Evolutionary conservation across 2,329 filamentous ascomycete species (phyloP).

Genomic region (Ophiostoma quercus): DNA sequence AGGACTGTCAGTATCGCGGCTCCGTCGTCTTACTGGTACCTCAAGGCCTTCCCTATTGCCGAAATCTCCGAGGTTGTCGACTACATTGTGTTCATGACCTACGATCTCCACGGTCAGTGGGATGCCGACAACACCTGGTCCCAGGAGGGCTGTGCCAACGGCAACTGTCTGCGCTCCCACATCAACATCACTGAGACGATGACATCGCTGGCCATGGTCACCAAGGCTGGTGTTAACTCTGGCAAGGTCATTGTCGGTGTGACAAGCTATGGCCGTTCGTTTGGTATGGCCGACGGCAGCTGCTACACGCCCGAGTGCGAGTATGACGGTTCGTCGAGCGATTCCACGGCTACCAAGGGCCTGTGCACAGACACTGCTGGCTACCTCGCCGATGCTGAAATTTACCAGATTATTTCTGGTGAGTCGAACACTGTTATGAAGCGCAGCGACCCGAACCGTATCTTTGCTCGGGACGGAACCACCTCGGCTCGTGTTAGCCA

Average conservation of each 20-base stretch:
- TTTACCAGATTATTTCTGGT: background rate
- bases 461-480: background rate
- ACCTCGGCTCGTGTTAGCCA: background rate
- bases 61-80: conserved; percentile 32
- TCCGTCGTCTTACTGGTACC: conserved; percentile 35
- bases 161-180: conserved; percentile 35
- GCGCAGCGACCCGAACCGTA: background rate
- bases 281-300: conserved; percentile 32
- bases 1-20: conserved; percentile 32
- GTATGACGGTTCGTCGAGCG: conserved; percentile 25
- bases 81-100: conserved; percentile 37
- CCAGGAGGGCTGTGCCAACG: conserved; percentile 30
- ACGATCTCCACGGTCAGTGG: conserved; percentile 40
- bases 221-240: conserved; percentile 33
- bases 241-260: conserved; percentile 35
- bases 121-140: conserved; percentile 31
- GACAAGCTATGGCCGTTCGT: conserved; percentile 35
- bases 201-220: conserved; percentile 36
- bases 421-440: background rate
- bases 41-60: conserved; percentile 33
- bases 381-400: background rate
- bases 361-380: conserved; percentile 37
- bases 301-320: conserved; percentile 35
- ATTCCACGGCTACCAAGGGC: conserved; percentile 33
- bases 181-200: conserved; percentile 38